Base-by-base conservation (phyloP, 805 yeast species). In the Metschnikowia sp. region DNA sequence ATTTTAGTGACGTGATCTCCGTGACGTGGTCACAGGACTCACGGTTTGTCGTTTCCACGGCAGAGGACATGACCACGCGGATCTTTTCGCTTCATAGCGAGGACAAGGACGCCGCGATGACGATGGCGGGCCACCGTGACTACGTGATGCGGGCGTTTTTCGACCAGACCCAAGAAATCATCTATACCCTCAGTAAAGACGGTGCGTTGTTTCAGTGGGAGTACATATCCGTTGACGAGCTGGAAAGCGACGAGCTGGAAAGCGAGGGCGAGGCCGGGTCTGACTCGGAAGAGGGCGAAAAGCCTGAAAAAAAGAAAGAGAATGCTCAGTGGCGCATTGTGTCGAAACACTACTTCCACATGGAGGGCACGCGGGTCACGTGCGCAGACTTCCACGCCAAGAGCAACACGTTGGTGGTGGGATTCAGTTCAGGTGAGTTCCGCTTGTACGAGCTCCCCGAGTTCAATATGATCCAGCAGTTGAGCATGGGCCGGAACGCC, bases 201-300 rank as follows among this genome's bases (percentile, higher is more conserved):
- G 99, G 98, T 46, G 97, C 99, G 0, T 70, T 92, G 47, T 88
- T 91, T 63, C 79, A 80, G 59, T 94, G 99, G 98, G 90, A 88
- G 61, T 94, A 86, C 63, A 77, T 85, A 2, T 68, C 74, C 0
- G 78, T 75, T 28, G 73, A 69, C 2, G 75, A 70, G 29, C 79
- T 72, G 8, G 73, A 66, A 11, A 59, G 50, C 7, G 60, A 52
- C 4, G 74, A 66, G 12, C 71, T 66, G 8, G 70, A 64, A 12
- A 53, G 45, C 10, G 56, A 53, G 7, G 66, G 61, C 1, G 65
- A 55, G 5, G 68, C 63, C 10, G 58, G 28, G 18, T 36, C 35
- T 11, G 46, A 44, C 6, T 7, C 35, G 8, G 50, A 47, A 12
- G 13, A 8, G 10, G 31, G 2, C 13, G 35, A 3, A 10, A 10